Evolutionary conservation across 129 eudicot species (phyloP).

Genomic region (Flaveria sonorensis): DNA sequence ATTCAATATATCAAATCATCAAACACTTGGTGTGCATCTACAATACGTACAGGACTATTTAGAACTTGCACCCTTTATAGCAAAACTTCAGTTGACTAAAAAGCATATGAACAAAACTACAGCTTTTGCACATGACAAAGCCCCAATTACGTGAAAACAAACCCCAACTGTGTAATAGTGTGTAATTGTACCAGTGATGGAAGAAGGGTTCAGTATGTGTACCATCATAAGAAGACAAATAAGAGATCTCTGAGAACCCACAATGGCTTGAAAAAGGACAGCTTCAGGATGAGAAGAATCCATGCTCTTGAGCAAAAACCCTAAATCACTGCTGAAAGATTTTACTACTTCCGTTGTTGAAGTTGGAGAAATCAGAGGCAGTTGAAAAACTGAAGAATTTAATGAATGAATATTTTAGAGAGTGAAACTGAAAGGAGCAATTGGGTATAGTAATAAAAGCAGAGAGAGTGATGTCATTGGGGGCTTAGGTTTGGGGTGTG

Average conservation of each 20-base stretch:
- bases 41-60: too few species aligned
- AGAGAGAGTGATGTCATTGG: neutral
- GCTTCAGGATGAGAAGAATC: constrained; percentile 40
- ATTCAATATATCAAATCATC: constrained; percentile 15
- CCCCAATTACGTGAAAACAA: neutral
- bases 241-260: constrained; percentile 69
- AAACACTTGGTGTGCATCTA: constrained; percentile 29
- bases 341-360: constrained; percentile 51
- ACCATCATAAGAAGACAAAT: constrained; percentile 61
- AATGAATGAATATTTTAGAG: constrained; percentile 8
- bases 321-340: constrained; percentile 38
- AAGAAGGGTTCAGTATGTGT: neutral
- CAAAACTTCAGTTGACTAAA: neutral
- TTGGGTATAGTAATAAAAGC: neutral
- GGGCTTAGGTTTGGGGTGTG: too few species aligned
- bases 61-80: neutral
- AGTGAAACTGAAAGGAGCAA: constrained; percentile 10
- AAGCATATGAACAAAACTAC: too few species aligned
- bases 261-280: constrained; percentile 44
- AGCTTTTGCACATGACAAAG: neutral
- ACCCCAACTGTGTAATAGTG: neutral
- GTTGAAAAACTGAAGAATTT: neutral
- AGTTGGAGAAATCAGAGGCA: neutral
- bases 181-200: too few species aligned
- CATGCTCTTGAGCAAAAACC: constrained; percentile 33